Percentiles rank a stretch among this genome's conserved stretches.
phyloP scores from a whole-genome alignment of 2,329 filamentous ascomycete species.

The Pseudocercospora pini-densiflorae region DNA sequence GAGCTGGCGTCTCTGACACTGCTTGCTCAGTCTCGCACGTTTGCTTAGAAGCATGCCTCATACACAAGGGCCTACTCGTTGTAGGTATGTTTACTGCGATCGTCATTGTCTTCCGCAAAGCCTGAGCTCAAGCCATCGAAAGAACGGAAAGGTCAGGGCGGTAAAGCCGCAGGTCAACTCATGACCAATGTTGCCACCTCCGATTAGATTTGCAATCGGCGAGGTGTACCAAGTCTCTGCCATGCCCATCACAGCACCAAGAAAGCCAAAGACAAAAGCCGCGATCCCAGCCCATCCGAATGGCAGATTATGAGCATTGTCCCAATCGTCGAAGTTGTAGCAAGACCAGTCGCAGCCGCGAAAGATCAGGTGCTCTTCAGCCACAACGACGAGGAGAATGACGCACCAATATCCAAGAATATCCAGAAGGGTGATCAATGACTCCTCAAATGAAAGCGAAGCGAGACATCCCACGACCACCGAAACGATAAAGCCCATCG shows the following conservation, averaged over 20 bases:
- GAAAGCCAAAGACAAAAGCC: constrained; percentile 19
- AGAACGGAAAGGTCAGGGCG: constrained; percentile 14
- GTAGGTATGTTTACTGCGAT: too few species aligned
- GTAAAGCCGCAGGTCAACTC: constrained; percentile 21
- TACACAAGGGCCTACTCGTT: too few species aligned
- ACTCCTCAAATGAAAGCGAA: constrained; percentile 19
- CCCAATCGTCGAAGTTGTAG: constrained; percentile 20
- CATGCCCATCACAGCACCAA: constrained; percentile 21
- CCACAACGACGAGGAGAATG: constrained; percentile 18
- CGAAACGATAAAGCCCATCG: constrained; percentile 19
- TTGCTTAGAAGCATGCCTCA: too few species aligned
- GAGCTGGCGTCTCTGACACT: too few species aligned
- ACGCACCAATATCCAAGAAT: constrained; percentile 24
- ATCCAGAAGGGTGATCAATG: constrained; percentile 15
- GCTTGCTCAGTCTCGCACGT: too few species aligned
- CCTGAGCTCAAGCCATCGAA: constrained; percentile 17
- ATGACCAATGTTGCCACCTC: constrained; percentile 20
- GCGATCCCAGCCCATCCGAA: constrained; percentile 21
- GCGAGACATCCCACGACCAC: constrained; percentile 22
- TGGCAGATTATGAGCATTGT: constrained; percentile 8
- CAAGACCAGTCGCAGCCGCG: constrained; percentile 9
- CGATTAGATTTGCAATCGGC: constrained; percentile 18
- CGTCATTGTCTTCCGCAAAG: neutral
- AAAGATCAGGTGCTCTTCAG: constrained; percentile 23
- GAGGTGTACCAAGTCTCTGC: constrained; percentile 17